Evolutionary conservation across 225 moss, liverwort and hornwort species (phyloP).

Genomic region (Asterella californica): DNA sequence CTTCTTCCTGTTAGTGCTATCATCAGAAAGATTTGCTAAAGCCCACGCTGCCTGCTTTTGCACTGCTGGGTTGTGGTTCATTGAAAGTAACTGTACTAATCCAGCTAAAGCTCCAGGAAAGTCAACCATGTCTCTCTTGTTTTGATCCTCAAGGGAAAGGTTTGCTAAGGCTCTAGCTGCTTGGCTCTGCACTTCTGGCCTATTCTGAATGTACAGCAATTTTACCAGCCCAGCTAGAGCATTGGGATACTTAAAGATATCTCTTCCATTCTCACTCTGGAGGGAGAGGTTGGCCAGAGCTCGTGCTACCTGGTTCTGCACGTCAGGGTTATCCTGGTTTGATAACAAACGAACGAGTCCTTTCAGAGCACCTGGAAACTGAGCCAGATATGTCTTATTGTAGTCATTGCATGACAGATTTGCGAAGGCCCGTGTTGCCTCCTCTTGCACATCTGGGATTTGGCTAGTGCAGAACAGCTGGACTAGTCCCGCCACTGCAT

Average conservation of each 20-base stretch:
- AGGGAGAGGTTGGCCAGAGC: not conserved
- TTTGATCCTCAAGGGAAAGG: not conserved
- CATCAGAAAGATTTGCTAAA: slow-evolving; percentile 1
- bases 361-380: not conserved
- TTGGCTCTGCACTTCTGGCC: not conserved
- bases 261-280: not conserved
- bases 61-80: not conserved
- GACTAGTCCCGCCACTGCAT: not conserved
- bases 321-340: not conserved
- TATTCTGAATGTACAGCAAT: not conserved
- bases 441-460: not conserved
- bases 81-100: not conserved
- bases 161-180: not conserved
- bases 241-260: not conserved
- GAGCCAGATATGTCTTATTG: not conserved
- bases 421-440: slow-evolving; percentile 1
- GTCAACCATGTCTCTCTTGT: not conserved
- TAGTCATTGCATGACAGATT: slow-evolving; percentile 3
- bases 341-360: not conserved
- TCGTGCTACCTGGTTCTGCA: not conserved
- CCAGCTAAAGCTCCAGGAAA: not conserved
- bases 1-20: not conserved
- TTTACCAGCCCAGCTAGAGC: not conserved
- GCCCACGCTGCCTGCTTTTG: not conserved
- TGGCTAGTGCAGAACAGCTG: not conserved